Conservation (phyloP, 495 filamentous ascomycete species). For the Xanthoparmelia taractica region DNA sequence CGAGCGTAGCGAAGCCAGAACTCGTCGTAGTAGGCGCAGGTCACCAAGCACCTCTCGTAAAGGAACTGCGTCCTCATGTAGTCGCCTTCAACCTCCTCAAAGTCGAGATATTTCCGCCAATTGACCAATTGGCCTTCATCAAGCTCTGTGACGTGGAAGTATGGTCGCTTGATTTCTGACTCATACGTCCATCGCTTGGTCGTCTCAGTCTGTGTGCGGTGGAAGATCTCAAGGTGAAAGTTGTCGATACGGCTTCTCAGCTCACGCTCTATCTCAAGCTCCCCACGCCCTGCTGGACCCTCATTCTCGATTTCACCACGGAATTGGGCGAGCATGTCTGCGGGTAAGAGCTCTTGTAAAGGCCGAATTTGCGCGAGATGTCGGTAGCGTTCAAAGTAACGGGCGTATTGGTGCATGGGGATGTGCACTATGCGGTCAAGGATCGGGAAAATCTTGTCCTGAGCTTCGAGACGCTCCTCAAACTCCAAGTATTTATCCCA, state of each 20-base stretch:
- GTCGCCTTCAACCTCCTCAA: conserved; percentile 81
- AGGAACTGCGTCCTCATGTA: conserved; percentile 69
- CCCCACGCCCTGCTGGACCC: conserved; percentile 40
- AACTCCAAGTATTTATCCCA: conserved; percentile 99
- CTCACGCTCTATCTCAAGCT: conserved; percentile 78
- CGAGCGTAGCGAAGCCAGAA: conserved; percentile 97
- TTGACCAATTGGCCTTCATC: conserved; percentile 81
- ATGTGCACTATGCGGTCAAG: conserved; percentile 81
- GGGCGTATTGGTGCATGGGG: conserved; percentile 93
- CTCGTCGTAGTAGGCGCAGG: conserved; percentile 89
- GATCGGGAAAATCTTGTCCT: conserved; percentile 80
- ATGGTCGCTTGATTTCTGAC: conserved; percentile 88
- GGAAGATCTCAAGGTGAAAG: conserved; percentile 73
- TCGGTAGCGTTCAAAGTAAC: conserved; percentile 89
- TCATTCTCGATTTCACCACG: conserved; percentile 62
- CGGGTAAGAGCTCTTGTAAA: conserved; percentile 60
- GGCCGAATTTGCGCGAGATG: conserved; percentile 67
- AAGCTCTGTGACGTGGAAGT: conserved; percentile 92
- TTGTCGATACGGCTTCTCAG: conserved; percentile 70
- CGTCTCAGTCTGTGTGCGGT: conserved; percentile 76
- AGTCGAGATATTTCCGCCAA: conserved; percentile 95
- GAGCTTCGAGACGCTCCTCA: conserved; percentile 79
- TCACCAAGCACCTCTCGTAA: conserved; percentile 89
- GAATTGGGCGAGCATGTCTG: conserved; percentile 61
- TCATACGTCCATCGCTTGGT: conserved; percentile 94